Evolutionary conservation across 169 alveolate species (phyloP).

Genomic region (Cryptosporidium sp.): DNA sequence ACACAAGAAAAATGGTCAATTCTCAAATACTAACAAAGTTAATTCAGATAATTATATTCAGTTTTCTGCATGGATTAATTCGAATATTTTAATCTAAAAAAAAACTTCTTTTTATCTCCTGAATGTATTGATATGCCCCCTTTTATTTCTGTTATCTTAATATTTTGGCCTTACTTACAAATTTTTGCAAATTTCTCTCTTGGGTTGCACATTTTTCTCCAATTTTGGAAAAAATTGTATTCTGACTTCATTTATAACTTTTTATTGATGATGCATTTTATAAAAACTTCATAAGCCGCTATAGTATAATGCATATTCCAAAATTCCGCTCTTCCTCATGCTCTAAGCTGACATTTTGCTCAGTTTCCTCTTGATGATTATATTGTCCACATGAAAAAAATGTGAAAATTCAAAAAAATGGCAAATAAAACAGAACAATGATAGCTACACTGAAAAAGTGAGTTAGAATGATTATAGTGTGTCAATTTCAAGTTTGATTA

Average conservation of each 20-base stretch:
- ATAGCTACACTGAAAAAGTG: neutral
- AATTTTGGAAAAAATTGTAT: conserved; percentile 5
- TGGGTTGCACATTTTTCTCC: conserved; percentile 2
- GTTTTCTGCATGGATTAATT: conserved; percentile 15
- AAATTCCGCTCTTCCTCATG: neutral
- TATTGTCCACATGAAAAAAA: neutral
- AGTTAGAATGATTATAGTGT: neutral
- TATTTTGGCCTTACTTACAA: conserved; percentile 29
- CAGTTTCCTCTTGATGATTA: neutral
- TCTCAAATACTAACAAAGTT: neutral
- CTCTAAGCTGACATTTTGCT: neutral
- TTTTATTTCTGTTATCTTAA: neutral
- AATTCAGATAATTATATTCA: neutral
- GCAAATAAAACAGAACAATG: too few relatives aligned
- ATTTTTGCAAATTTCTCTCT: conserved; percentile 50
- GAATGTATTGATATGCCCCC: neutral
- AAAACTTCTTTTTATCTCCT: neutral
- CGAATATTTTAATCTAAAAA: neutral
- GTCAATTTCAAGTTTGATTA: conserved; percentile 6
- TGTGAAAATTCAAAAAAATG: neutral
- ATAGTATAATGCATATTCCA: neutral
- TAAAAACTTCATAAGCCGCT: conserved; percentile 63
- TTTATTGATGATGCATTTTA: conserved; percentile 57
- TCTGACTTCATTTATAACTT: conserved; percentile 47
- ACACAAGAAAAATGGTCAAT: neutral